Conservation (phyloP, 192 early-diverging fungal genomes). For the Linnemannia zychae region DNA sequence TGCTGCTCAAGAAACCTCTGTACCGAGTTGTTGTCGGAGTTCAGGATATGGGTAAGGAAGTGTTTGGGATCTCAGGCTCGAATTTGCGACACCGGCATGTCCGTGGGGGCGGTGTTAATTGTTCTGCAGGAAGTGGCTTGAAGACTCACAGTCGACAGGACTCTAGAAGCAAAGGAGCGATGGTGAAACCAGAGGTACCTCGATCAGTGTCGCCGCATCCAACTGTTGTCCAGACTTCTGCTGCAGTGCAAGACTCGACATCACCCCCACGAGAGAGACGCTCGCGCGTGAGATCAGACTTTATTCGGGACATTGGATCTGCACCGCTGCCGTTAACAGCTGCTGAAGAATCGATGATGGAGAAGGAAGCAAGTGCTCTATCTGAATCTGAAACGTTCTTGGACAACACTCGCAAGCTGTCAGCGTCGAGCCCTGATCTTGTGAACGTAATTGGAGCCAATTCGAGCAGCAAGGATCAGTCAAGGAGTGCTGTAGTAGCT, state of each 20-base stretch:
- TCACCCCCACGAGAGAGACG: constrained; percentile 3
- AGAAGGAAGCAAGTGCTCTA: not conserved
- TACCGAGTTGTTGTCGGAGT: constrained; percentile 43
- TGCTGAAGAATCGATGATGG: not conserved
- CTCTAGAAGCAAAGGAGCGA: not conserved
- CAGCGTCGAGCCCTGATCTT: not conserved
- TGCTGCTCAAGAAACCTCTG: constrained; percentile 27
- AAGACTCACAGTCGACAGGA: not conserved
- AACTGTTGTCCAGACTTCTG: not conserved
- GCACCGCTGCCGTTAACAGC: not conserved
- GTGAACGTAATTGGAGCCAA: not conserved
- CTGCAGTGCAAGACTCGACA: not conserved
- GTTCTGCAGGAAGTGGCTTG: not conserved
- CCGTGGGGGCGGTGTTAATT: not conserved
- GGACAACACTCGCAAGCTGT: not conserved
- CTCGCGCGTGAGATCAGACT: constrained; percentile 26
- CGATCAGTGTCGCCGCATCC: not conserved
- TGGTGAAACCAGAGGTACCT: not conserved
- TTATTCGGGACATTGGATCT: constrained; percentile 47
- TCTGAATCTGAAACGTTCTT: not conserved
- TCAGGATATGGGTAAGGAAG: constrained; percentile 16
- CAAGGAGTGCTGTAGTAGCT: not conserved
- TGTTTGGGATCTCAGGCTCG: constrained; percentile 8
- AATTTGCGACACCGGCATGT: constrained; percentile 9
- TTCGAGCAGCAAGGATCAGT: not conserved